Evolutionary conservation across 306 rosid species (phyloP).

Genomic region (Vigna trinervia): DNA sequence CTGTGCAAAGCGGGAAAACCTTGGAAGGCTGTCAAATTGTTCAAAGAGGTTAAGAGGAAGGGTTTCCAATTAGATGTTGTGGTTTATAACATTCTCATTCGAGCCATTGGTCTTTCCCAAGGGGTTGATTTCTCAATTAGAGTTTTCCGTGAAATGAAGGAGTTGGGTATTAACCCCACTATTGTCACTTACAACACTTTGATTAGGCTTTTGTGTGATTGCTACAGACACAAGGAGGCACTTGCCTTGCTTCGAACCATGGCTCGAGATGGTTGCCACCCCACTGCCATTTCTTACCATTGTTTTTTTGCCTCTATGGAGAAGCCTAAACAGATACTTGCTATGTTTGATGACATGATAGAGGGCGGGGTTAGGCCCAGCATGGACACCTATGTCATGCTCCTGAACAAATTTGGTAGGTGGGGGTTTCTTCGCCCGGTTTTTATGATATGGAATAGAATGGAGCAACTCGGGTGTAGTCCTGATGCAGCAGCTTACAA

Average conservation of each 20-base stretch:
- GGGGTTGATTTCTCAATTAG: constrained; percentile 78
- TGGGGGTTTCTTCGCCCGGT: constrained; percentile 94
- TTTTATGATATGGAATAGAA: constrained; percentile 75
- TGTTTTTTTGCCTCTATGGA: constrained; percentile 65
- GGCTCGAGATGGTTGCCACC: constrained; percentile 60
- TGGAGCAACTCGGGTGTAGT: constrained; percentile 81
- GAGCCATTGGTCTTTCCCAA: constrained; percentile 75
- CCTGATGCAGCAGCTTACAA: constrained; percentile 84
- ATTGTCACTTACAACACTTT: constrained; percentile 75
- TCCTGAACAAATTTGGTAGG: constrained; percentile 83
- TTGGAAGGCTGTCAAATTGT: constrained; percentile 85
- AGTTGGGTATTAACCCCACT: constrained; percentile 68
- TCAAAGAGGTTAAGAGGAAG: constrained; percentile 69
- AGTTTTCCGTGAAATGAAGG: constrained; percentile 79
- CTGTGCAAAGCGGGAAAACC: constrained; percentile 87
- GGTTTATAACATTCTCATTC: constrained; percentile 74
- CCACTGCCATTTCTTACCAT: constrained; percentile 71
- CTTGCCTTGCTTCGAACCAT: constrained; percentile 56
- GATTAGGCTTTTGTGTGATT: constrained; percentile 74
- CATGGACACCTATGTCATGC: constrained; percentile 84
- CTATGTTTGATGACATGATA: constrained; percentile 75
- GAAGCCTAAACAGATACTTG: constrained; percentile 72
- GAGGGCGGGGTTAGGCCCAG: constrained; percentile 70
- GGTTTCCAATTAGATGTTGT: constrained; percentile 80
- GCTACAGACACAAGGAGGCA: constrained; percentile 73